Evolutionary conservation across 805 yeast genomes (phyloP).

Genomic region (Saccharomycopsis oosterbeekiorum): DNA sequence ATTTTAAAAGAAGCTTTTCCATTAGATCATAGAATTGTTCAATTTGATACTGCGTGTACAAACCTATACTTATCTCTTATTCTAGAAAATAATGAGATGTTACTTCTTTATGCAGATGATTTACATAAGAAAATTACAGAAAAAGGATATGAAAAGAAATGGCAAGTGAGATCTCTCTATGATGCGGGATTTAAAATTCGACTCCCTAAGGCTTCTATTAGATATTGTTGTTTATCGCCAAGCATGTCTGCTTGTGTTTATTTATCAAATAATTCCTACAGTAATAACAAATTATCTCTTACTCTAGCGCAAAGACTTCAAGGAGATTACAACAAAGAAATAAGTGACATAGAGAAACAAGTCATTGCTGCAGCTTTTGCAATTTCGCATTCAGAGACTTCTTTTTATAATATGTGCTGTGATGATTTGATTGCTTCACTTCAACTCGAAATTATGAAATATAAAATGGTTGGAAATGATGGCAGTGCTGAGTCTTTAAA

Average conservation of each 20-base stretch:
- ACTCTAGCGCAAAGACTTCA: background rate
- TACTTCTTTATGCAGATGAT: constrained; percentile 32
- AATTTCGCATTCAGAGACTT: constrained; percentile 55
- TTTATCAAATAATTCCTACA: constrained; percentile 24
- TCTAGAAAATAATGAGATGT: constrained; percentile 36
- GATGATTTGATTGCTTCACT: constrained; percentile 62
- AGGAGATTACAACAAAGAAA: constrained; percentile 3
- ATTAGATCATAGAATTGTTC: background rate
- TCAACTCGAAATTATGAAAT: constrained; percentile 35
- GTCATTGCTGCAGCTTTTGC: constrained; percentile 52
- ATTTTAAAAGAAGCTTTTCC: constrained; percentile 1
- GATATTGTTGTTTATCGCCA: constrained; percentile 10
- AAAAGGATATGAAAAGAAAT: background rate
- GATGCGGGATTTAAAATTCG: constrained; percentile 46
- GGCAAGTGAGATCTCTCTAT: constrained; percentile 24
- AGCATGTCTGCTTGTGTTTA: constrained; percentile 26
- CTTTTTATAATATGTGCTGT: constrained; percentile 53
- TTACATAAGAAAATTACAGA: constrained; percentile 19
- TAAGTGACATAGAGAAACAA: constrained; percentile 10
- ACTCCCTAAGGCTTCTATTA: background rate
- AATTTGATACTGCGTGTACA: constrained; percentile 27
- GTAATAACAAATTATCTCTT: background rate
- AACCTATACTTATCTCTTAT: constrained; percentile 34
- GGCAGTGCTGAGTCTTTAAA: constrained; percentile 26
- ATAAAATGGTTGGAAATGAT: constrained; percentile 13